Base-by-base conservation (phyloP, 2,329 filamentous ascomycete genomes). In the Penicillium griseofulvum region DNA sequence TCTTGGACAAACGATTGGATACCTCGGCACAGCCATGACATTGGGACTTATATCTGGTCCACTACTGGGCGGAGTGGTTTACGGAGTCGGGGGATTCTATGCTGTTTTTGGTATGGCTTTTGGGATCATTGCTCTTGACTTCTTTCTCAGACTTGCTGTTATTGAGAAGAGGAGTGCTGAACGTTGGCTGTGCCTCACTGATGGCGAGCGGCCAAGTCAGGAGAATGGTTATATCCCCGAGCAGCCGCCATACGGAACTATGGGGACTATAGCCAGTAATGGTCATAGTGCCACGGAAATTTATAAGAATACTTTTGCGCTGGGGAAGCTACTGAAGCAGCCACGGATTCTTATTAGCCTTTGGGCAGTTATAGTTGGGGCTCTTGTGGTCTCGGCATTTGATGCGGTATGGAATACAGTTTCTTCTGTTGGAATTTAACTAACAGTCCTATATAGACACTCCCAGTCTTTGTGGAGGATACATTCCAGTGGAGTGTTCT, bases 1-100 rank as follows among this genome's bases (percentile, higher is more conserved):
- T 45, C 63, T 87, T 26, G 85, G 84, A 2, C 84, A 84, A 65
- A 81, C 80, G 2, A 79, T 87, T 63, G 84, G 84, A 12, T 79
- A 79, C 38, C 76, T 81, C 60, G 64, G 70, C 69, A 81, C 79
- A 55, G 80, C 86, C 63, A 81, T 83, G 49, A 81, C 79, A 0
- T 74, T 84, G 0, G 84, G 83, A 0, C 76, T 78, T 29, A 71
- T 87, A 12, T 71, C 80, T 33, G 78, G 83, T 0, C 84, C 85
- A 0, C 73, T 83, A 0, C 66, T 85, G 0, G 84, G 85, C 5
- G 85, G 85, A 0, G 63, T 85, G 0, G 65, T 87, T 0, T 87
- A 87, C 64, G 74, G 81, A 12, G 80, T 81, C 65, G 76, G 79
- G 1, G 85, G 84, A 2, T 82, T 82, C 61, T 67, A 68, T 16